These are phyloP conservation scores for Chlorociboria aeruginascens DNA, from an alignment of 495 filamentous ascomycete genomes.

Conservation along the genomic window DNA sequence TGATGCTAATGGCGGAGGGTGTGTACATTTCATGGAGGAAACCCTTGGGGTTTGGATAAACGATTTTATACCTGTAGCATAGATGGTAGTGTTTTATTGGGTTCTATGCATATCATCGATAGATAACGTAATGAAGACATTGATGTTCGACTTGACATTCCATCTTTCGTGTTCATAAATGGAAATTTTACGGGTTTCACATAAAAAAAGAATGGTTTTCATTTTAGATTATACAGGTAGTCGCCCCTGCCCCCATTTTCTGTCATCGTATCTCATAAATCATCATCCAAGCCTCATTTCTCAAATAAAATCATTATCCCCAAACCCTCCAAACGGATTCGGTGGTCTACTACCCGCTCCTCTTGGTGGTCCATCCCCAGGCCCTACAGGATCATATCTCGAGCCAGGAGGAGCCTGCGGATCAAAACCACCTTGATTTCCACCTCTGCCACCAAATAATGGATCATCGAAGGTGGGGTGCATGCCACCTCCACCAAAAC, in stretches of 20 bases:
- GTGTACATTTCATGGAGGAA: no score
- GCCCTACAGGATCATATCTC: slow-evolving; percentile 71
- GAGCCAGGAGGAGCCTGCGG: slow-evolving; percentile 46
- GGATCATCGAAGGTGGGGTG: slow-evolving; percentile 93
- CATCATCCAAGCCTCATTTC: background rate
- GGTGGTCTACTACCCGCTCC: slow-evolving; percentile 34
- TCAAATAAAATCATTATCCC: slow-evolving; percentile 57
- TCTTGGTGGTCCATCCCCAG: slow-evolving; percentile 43
- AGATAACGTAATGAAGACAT: no score
- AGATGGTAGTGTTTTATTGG: no score
- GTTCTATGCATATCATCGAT: no score
- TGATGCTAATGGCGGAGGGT: no score
- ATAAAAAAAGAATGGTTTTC: no score
- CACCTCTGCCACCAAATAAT: slow-evolving; percentile 57
- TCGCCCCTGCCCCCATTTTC: background rate
- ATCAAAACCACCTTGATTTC: slow-evolving; percentile 32
- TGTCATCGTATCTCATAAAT: background rate
- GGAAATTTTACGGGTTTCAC: no score
- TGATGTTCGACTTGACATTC: background rate
- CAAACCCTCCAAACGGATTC: slow-evolving; percentile 55
- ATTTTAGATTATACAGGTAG: no score
- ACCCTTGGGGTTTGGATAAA: no score
- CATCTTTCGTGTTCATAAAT: no score
- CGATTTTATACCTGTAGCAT: no score
- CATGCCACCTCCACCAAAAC: slow-evolving; percentile 60